Evolutionary conservation across 2,329 filamentous ascomycete species (phyloP), one percentile per base, ranked within the genome.

Genomic region (Hymenoscyphus linearis): DNA sequence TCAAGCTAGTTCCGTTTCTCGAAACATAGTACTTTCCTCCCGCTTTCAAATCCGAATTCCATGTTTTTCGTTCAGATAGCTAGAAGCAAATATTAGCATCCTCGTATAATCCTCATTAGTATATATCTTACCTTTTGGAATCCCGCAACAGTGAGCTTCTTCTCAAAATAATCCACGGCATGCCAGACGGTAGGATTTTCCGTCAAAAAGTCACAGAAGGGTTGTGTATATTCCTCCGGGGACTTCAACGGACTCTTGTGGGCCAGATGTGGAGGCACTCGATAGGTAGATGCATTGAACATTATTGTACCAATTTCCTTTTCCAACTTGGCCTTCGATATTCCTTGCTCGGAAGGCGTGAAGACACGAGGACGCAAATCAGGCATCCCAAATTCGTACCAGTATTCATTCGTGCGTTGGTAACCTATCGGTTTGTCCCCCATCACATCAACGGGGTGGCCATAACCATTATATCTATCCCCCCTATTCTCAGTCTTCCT

Each of bases 151-250:
- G 82, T 79, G 55, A 97, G 82, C 70, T 92, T 87, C 61, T 81
- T 79, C 70, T 88, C 86, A 73, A 96, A 91, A 68, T 91, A 85
- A 61, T 86, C 83, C 31, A 97, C 92, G 1, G 91, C 86, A 71
- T 99, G 95, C 75, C 96, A 99, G 54, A 97, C 85, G 9, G 95
- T 98, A 0, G 95, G 95, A 72, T 97, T 96, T 64, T 89, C 83
- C 52, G 86, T 89, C 78, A 98, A 83, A 73, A 97, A 98, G 58
- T 91, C 83, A 73, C 89, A 88, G 74, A 96, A 97, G 0, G 92
- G 91, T 76, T 91, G 81, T 9, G 90, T 89, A 74, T 92, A 96
- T 62, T 80, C 81, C 70, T 86, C 85, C 4, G 85, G 83, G 14
- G 58, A 62, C 27, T 69, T 70, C 50, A 69, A 58, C 14, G 54